Conservation (phyloP, 768 basidiomycete genomes). For the Psilocybe sp. region DNA sequence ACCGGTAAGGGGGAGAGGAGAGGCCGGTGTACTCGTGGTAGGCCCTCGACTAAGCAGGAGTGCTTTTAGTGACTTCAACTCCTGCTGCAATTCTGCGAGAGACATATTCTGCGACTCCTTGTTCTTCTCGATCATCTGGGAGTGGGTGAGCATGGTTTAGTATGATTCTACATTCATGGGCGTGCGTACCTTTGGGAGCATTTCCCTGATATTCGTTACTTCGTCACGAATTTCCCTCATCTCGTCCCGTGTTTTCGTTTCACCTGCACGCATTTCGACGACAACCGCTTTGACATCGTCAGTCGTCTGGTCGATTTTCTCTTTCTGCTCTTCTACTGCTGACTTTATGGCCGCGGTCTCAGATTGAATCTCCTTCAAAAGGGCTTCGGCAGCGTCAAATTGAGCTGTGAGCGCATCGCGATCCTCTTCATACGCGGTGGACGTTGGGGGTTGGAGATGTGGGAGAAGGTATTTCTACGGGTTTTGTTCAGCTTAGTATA, state of each 20-base stretch:
- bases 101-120: conserved; percentile 83
- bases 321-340: conserved; percentile 76
- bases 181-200: conserved; percentile 81
- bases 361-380: conserved; percentile 76
- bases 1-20: conserved; percentile 51
- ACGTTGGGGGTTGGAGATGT: conserved; percentile 83
- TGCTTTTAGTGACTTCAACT: conserved; percentile 91
- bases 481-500: neutral
- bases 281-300: conserved; percentile 72
- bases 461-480: conserved; percentile 86
- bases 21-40: conserved; percentile 41
- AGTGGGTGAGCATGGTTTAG: too few species aligned
- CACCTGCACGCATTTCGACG: conserved; percentile 72
- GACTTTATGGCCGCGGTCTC: conserved; percentile 71
- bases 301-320: conserved; percentile 67
- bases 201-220: conserved; percentile 83
- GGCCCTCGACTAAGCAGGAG: conserved; percentile 76
- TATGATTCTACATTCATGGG: too few species aligned
- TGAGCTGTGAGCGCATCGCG: conserved; percentile 81
- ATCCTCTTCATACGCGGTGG: conserved; percentile 88
- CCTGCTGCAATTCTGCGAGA: conserved; percentile 84
- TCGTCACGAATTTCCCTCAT: conserved; percentile 92
- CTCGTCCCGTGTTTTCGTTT: conserved; percentile 78
- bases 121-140: conserved; percentile 93
- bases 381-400: conserved; percentile 83